A percentile compares a stretch with the other conserved stretches of the same genome.
Evolutionary conservation across 2,329 filamentous ascomycete genomes (phyloP).

Genomic region (Cercospora beticola): DNA sequence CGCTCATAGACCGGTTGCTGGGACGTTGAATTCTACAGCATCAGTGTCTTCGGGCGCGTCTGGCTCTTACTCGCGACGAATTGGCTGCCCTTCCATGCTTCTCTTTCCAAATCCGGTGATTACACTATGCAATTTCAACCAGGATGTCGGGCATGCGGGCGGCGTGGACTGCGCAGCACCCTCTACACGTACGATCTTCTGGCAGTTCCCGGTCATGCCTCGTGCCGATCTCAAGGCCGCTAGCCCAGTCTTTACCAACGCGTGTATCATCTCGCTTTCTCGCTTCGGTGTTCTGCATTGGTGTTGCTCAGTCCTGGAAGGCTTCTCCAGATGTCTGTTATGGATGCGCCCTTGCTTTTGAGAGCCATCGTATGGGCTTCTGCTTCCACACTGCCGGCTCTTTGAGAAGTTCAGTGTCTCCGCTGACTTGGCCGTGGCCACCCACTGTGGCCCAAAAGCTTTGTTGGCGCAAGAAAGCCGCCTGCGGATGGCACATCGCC

Average conservation of each 20-base stretch:
- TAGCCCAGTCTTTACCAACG: background rate
- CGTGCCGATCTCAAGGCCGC: background rate
- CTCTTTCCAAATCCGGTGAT: background rate
- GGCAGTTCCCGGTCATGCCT: background rate
- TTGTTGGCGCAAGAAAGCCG: background rate
- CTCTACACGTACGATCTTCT: background rate
- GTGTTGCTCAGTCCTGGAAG: background rate
- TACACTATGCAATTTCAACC: background rate
- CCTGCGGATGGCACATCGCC: background rate
- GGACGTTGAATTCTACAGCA: background rate
- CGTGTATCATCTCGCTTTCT: background rate
- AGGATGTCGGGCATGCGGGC: background rate
- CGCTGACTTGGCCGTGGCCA: background rate
- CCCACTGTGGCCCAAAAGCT: background rate
- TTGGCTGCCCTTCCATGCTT: background rate
- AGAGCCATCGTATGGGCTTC: background rate
- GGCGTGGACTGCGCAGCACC: background rate
- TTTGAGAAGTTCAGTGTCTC: background rate
- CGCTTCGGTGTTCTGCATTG: background rate
- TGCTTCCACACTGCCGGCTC: background rate
- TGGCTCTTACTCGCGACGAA: background rate
- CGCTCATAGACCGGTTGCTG: background rate
- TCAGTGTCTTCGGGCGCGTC: background rate
- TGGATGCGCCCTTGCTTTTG: background rate
- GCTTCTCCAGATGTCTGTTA: background rate